These are phyloP conservation scores for Tillandsia leiboldiana DNA, from an alignment of 176 grass and related monocot genomes.

Conservation along the genomic window DNA sequence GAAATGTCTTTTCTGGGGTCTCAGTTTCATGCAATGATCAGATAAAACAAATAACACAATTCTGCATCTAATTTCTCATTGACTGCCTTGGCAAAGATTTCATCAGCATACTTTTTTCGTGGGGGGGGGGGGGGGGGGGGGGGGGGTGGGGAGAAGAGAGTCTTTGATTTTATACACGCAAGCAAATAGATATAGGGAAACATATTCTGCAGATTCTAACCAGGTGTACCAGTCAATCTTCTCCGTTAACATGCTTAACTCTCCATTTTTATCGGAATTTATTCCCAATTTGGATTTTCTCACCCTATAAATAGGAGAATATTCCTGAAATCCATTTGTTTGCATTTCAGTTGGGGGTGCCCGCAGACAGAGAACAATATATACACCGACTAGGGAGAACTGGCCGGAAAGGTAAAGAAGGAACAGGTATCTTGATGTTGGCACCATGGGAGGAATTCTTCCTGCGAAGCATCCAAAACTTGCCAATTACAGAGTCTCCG, in stretches of 20 bases:
- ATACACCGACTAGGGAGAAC: constrained; percentile 99
- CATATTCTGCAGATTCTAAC: no score
- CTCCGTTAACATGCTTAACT: neutral
- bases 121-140: no score
- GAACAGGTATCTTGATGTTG: constrained; percentile 65
- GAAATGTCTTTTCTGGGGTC: no score
- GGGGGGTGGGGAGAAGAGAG: no score
- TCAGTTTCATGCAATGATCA: no score
- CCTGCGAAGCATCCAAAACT: constrained; percentile 67
- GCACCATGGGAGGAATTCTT: constrained; percentile 90
- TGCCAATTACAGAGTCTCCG: constrained; percentile 63
- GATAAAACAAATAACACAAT: no score
- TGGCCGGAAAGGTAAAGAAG: constrained; percentile 84
- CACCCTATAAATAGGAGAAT: neutral
- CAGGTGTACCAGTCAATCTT: no score
- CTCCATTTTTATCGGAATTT: neutral
- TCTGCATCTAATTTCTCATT: no score
- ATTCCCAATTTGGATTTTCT: neutral
- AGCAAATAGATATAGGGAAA: no score
- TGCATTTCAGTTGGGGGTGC: constrained; percentile 60
- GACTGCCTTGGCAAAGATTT: no score
- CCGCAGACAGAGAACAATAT: constrained; percentile 86
- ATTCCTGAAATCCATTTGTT: neutral
- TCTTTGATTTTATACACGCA: no score
- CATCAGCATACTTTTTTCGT: no score